A percentile compares a stretch with the other conserved stretches of the same genome.
These are phyloP conservation scores for Pseudognaphalium luteoalbum DNA, from an alignment of 129 eudicot genomes.

Conservation along the genomic window DNA sequence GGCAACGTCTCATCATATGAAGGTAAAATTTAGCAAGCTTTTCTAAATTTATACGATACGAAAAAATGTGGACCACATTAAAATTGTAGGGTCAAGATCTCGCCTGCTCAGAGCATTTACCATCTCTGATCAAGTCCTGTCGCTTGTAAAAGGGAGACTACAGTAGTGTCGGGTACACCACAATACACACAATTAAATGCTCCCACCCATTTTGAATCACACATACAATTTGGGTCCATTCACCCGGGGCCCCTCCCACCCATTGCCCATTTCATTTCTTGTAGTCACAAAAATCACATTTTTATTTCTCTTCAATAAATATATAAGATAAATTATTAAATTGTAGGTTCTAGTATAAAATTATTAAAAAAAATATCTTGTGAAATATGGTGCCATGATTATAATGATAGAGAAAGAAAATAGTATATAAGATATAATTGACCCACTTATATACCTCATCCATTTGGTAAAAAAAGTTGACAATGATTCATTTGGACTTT, in stretches of 20 bases:
- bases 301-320: too few species aligned
- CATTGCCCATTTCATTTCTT: constrained; percentile 23
- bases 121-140: constrained; percentile 28
- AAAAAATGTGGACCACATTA: background rate
- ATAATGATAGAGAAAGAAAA: too few species aligned
- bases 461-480: too few species aligned
- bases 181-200: constrained; percentile 37
- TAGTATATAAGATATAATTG: too few species aligned
- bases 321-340: too few species aligned
- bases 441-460: too few species aligned
- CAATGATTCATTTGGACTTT: too few species aligned
- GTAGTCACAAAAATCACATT: constrained; percentile 3
- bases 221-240: constrained; percentile 19
- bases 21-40: background rate
- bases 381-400: too few species aligned
- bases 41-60: background rate
- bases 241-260: constrained; percentile 9
- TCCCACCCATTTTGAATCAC: constrained; percentile 6
- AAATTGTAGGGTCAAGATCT: constrained; percentile 42
- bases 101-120: constrained; percentile 33
- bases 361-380: too few species aligned
- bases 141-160: constrained; percentile 32
- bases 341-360: too few species aligned
- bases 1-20: constrained; percentile 25
- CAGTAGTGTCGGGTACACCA: constrained; percentile 36